Base-by-base conservation (phyloP, 768 basidiomycete genomes). In the Hypholoma fasciculare region DNA sequence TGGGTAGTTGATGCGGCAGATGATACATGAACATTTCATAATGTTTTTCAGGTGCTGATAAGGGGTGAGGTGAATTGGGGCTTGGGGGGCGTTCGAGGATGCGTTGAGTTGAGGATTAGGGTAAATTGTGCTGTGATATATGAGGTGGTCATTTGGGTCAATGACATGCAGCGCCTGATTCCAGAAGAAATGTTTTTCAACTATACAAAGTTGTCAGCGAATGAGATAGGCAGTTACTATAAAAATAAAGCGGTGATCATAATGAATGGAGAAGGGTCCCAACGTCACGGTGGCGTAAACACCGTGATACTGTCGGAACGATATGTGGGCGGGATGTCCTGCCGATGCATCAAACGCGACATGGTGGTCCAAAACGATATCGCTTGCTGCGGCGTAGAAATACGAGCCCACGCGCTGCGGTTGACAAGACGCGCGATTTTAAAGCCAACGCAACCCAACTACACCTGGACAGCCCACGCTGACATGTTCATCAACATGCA, bases 151-250 rank as follows among this genome's bases (percentile, higher is more conserved):
- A 43, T 78, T 72, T 6, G 88, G 87, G 73, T 91, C 89, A 60
- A 90, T 73, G 30, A 83, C 68, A 3, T 79, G 67, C 56, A 83
- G 78, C 1, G 86, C 88, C 58, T 88, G 84, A 59, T 78, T 77
- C 89, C 89, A 91, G 67, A 89, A 90, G 16, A 79, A 70, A 73
- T 90, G 89, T 7, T 78, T 76, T 75, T 89, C 84, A 56, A 91
- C 89, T 90, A 65, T 5, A 61, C 57, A 56, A 43, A 12, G 23
- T 4, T 16, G 56, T 67, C 54, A 63, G 57, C 19, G 50, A 64
- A 58, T 59, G 60, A 27, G 34, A 59, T 50, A 34, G 30, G 39
- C 13, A 13, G 27, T 43, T 43, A 30, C 2, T 13, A 30, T 27
- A 49, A 49, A 49, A 49, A 49, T 49, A 49, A 49, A 23, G 7